Evolutionary conservation across 805 yeast genomes (phyloP), one percentile per base, ranked within the genome.

Genomic region (Hanseniaspora meyeri): DNA sequence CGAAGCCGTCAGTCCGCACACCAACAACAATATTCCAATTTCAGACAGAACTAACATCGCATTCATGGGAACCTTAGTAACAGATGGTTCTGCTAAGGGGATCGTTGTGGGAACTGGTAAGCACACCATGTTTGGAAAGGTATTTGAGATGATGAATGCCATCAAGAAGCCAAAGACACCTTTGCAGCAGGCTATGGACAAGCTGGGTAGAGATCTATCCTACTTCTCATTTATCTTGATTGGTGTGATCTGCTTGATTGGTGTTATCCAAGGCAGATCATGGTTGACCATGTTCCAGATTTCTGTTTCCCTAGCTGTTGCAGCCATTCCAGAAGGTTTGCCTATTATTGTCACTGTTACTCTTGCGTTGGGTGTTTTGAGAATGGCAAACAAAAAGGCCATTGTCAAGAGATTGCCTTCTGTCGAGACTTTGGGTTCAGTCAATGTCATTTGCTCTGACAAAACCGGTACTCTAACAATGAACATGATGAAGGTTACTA

Each of bases 81-180:
- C 96, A 63, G 95, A 88, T 66, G 99, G 99, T 32, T 90, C 86
- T 63, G 99, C 97, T 19, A 65, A 85, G 1, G 99, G 98, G 60
- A 77, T 93, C 43, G 98, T 93, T 16, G 79, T 93, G 37, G 96
- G 91, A 12, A 93, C 96, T 1, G 95, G 95, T 40, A 74, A 78
- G 40, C 80, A 83, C 61, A 91, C 98, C 2, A 96, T 95, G 51
- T 89, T 93, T 70, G 99, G 99, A 51, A 76, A 84, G 48, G 97
- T 93, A 16, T 93, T 89, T 66, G 90, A 85, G 62, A 89, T 93
- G 96, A 88, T 93, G 95, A 78, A 84, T 39, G 84, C 81, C 51
- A 93, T 93, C 62, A 96, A 89, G 68, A 93, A 93, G 70, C 99
- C 99, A 53, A 93, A 93, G 71, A 93, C 99, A 17, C 99, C 99